These are phyloP conservation scores for Hypoxylon sp. DNA, from an alignment of 2,329 filamentous ascomycete genomes.

Conservation along the genomic window DNA sequence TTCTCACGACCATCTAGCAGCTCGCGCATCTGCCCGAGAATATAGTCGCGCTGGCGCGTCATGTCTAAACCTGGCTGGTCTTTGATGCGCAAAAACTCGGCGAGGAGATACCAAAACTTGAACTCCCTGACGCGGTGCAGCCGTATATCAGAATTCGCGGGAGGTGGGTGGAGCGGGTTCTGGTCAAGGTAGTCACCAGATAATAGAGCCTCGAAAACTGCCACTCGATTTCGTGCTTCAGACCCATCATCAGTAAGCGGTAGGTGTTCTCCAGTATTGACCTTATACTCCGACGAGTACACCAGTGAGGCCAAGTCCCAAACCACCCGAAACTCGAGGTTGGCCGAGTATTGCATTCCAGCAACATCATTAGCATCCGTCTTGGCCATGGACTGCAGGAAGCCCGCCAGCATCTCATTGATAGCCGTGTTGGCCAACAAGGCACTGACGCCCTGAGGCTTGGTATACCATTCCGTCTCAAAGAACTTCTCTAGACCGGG, in stretches of 20 bases:
- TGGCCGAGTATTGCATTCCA: slow-evolving; percentile 68
- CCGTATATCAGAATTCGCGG: slow-evolving; percentile 65
- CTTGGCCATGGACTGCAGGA: slow-evolving; percentile 69
- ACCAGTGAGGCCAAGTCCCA: slow-evolving; percentile 71
- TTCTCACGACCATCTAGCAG: slow-evolving; percentile 87
- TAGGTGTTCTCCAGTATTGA: slow-evolving; percentile 55
- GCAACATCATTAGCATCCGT: slow-evolving; percentile 65
- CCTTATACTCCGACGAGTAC: slow-evolving; percentile 58
- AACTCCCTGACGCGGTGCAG: slow-evolving; percentile 74
- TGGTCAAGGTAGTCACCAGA: slow-evolving; percentile 75
- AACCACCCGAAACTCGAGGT: slow-evolving; percentile 71
- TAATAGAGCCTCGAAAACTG: slow-evolving; percentile 82
- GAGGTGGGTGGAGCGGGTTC: slow-evolving; percentile 70
- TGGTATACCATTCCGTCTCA: slow-evolving; percentile 86
- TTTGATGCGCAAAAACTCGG: slow-evolving; percentile 75
- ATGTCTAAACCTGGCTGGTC: slow-evolving; percentile 68
- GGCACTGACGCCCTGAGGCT: slow-evolving; percentile 60
- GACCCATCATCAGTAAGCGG: slow-evolving; percentile 71
- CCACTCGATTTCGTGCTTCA: slow-evolving; percentile 78
- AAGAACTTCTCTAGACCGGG: slow-evolving; percentile 81
- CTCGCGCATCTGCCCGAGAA: slow-evolving; percentile 75
- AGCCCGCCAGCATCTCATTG: slow-evolving; percentile 76
- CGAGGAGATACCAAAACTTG: slow-evolving; percentile 87
- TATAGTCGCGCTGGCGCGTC: slow-evolving; percentile 74
- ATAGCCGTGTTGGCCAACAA: slow-evolving; percentile 69